Base-by-base conservation (phyloP, 805 yeast species). In the Pichia exigua region DNA sequence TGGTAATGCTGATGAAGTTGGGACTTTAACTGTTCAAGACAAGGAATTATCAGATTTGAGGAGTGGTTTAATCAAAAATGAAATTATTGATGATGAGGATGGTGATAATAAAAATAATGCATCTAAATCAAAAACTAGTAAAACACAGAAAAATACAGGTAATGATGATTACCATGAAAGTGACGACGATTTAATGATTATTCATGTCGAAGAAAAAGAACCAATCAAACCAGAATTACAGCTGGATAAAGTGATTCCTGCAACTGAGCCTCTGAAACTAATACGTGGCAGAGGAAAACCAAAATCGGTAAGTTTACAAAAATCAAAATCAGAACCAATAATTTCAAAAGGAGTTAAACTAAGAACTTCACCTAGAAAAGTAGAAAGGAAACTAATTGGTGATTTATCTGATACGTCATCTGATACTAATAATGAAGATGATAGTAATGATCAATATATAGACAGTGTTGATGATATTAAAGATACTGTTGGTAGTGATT, bases 1-100 rank as follows among this genome's bases (percentile, higher is more conserved):
- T 2, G 63, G 59, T 12, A 64, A 64, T 54, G 41, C 49, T 6
- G 51, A 59, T 13, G 49, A 46, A 24, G 49, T 67, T 35, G 71
- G 70, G 1, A 35, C 15, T 20, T 46, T 48, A 10, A 43, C 51
- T 21, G 50, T 50, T 8, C 39, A 46, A 41, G 45, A 49, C 22
- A 42, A 50, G 42, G 43, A 17, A 27, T 7, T 53, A 13, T 24
- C 22, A n/a, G 38, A 47, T 10, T 40, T 38, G 15, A 28, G 47
- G 21, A 21, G 21, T 28, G 24, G 22, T 24, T 27, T 43, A 20
- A 18, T 32, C 3, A 30, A 45, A 9, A 40, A 45, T 27, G 21
- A 40, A 11, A 13, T 35, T 12, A 40, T 15, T 15, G 21, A 28
- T 20, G 27, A 21, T 27, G 42, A 17, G 21, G 22, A 18, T 24